Percentiles rank a stretch among this genome's conserved stretches.
Evolutionary conservation across 148 eudicot species (phyloP).

Genomic region (Camellia granthamiana): DNA sequence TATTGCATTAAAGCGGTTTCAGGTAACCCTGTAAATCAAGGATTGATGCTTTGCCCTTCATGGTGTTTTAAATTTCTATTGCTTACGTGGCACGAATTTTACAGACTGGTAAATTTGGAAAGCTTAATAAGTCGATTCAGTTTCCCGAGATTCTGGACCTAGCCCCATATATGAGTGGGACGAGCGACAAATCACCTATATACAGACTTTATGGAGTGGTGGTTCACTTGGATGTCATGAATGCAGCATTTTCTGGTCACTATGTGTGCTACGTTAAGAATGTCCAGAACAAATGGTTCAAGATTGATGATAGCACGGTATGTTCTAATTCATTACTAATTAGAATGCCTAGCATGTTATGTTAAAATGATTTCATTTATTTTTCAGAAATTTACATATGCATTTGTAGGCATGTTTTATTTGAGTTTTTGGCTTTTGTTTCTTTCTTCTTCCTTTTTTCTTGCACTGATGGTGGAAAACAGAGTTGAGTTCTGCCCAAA

Average conservation of each 20-base stretch:
- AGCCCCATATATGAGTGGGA: slow-evolving; percentile 75
- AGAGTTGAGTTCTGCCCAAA: background rate
- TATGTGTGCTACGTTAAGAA: slow-evolving; percentile 81
- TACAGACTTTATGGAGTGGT: slow-evolving; percentile 81
- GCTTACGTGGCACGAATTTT: slow-evolving; percentile 19
- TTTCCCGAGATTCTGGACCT: slow-evolving; percentile 75
- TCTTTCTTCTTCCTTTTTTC: background rate
- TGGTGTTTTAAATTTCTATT: slow-evolving; percentile 4
- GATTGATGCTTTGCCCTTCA: background rate
- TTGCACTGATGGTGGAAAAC: background rate
- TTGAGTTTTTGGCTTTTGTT: background rate
- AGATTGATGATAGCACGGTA: slow-evolving; percentile 80
- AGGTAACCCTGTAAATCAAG: slow-evolving; percentile 33
- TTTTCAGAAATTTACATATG: background rate
- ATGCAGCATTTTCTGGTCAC: slow-evolving; percentile 83
- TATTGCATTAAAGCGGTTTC: slow-evolving; percentile 74
- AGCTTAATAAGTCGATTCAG: slow-evolving; percentile 68
- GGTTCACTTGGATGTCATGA: slow-evolving; percentile 86
- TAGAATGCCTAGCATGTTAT: background rate
- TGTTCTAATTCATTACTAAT: slow-evolving; percentile 10
- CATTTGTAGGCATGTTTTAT: background rate
- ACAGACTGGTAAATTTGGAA: slow-evolving; percentile 81
- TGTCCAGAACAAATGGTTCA: slow-evolving; percentile 71
- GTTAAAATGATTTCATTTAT: background rate
- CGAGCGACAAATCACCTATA: slow-evolving; percentile 60